phyloP scores from a whole-genome alignment of 495 filamentous ascomycete genomes.

The Xanthoparmelia taractica region DNA sequence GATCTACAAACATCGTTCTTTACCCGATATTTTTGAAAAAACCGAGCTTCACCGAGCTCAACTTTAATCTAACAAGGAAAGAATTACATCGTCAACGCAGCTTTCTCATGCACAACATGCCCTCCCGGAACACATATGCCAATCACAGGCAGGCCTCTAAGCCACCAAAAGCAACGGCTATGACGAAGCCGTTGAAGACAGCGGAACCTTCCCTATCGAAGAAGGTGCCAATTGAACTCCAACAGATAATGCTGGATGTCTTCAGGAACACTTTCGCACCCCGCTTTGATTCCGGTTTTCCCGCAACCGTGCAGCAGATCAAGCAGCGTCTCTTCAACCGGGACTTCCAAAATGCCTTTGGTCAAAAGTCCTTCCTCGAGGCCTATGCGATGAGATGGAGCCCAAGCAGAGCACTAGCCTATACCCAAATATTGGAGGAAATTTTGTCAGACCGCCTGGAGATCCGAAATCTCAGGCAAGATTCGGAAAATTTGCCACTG shows the following conservation, averaged over 20 bases:
- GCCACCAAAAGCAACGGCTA: background rate
- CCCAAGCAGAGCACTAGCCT: conserved; percentile 71
- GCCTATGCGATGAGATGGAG: conserved; percentile 88
- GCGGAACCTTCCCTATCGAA: conserved; percentile 19
- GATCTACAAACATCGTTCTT: background rate
- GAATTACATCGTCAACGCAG: background rate
- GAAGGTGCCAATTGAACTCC: conserved; percentile 43
- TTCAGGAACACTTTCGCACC: conserved; percentile 56
- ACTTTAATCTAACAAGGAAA: background rate
- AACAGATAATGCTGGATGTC: conserved; percentile 70
- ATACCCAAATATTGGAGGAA: conserved; percentile 36
- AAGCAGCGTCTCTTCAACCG: conserved; percentile 78
- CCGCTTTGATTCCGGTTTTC: conserved; percentile 35
- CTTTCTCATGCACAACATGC: background rate
- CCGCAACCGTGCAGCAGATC: conserved; percentile 60
- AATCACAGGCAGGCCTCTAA: background rate
- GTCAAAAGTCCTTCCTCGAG: conserved; percentile 52
- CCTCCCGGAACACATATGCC: background rate
- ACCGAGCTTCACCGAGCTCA: background rate
- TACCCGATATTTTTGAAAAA: background rate
- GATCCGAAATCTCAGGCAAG: background rate
- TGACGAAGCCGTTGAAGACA: background rate
- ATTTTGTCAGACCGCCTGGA: background rate
- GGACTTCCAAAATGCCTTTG: conserved; percentile 77
- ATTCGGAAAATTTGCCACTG: background rate